Percentiles rank a stretch among this genome's conserved stretches.
Evolutionary conservation across 2,329 filamentous ascomycete species (phyloP).

Genomic region (Talaromyces verruculosus): DNA sequence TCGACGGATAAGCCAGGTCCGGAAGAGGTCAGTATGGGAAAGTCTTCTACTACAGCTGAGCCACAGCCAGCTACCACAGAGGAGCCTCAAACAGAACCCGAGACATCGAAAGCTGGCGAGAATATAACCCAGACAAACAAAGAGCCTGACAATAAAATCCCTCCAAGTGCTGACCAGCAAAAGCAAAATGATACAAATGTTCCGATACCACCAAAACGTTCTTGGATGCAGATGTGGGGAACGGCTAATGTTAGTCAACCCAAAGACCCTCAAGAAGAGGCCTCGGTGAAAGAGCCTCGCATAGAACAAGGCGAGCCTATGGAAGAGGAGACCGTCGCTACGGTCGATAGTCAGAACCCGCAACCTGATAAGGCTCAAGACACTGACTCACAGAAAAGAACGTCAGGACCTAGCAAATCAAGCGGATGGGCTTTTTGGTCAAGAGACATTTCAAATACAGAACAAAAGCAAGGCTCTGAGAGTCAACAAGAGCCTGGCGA

Average conservation of each 20-base stretch:
- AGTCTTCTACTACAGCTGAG: slow-evolving; percentile 23
- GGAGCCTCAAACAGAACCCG: slow-evolving; percentile 20
- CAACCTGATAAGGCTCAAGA: slow-evolving; percentile 27
- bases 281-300: slow-evolving; percentile 21
- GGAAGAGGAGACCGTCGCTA: slow-evolving; percentile 23
- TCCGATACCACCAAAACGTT: slow-evolving; percentile 37
- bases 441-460: slow-evolving; percentile 33
- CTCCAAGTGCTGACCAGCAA: neutral
- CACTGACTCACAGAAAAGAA: slow-evolving; percentile 26
- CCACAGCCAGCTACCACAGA: slow-evolving; percentile 24
- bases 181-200: slow-evolving; percentile 21
- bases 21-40: slow-evolving; percentile 22
- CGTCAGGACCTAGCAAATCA: slow-evolving; percentile 29
- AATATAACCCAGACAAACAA: neutral
- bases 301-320: slow-evolving; percentile 22
- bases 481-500: slow-evolving; percentile 23
- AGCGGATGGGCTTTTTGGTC: slow-evolving; percentile 47
- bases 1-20: slow-evolving; percentile 9
- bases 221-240: slow-evolving; percentile 49
- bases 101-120: slow-evolving; percentile 22
- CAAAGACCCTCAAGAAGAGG: slow-evolving; percentile 24
- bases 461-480: slow-evolving; percentile 24
- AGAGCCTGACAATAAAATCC: neutral
- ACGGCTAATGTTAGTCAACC: slow-evolving; percentile 30
- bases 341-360: slow-evolving; percentile 24